Base-by-base conservation (phyloP, 2,329 filamentous ascomycete genomes). In the Xylariomycetidae sp. region DNA sequence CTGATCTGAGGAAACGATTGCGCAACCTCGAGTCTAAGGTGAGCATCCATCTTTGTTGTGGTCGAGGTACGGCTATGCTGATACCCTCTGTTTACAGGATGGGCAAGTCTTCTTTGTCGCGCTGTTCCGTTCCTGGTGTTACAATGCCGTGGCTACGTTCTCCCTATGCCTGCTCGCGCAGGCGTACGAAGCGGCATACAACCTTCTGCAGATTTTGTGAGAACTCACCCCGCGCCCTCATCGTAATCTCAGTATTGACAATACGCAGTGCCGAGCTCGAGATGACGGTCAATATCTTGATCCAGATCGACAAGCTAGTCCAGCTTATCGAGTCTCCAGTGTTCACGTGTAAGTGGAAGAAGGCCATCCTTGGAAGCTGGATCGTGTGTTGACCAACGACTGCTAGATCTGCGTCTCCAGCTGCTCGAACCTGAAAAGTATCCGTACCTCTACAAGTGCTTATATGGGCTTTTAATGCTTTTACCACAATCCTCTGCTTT, bases 211-310 rank as follows among this genome's bases (percentile, higher is more conserved):
- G 55, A 92, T 97, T 30, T 96, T 98, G 86, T 94, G 59, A 51
- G 80, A 59, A 39, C 10, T 16, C 8, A 9, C 12, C 14, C 25
- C 15, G 9, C 13, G 5, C 19, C 17, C 8, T 15, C 11, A 8
- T 16, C 22, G 8, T n/a, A 3, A 29, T 23, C 9, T 10, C 9
- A 11, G 37, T 38, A 18, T 41, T 51, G 40, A 58, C 26, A 19
- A 29, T 42, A 33, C n/a, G 8, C 44, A 94, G 88, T 61, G 92
- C 88, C 39, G 92, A 98, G 52, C 71, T 98, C 30, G 92, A 98
- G 59, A 97, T 98, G 88, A 97, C 90, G 0, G 92, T 98, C 49
- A 95, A 95, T 50, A 94, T 96, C 63, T 76, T 98, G 35, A 98
- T 98, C 27, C 94, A 98, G 58, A 96, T 98, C 48, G 92, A 98